These are phyloP conservation scores for Pseudohalonectria lignicola DNA, from an alignment of 2,329 filamentous ascomycete species.

Conservation along the genomic window DNA sequence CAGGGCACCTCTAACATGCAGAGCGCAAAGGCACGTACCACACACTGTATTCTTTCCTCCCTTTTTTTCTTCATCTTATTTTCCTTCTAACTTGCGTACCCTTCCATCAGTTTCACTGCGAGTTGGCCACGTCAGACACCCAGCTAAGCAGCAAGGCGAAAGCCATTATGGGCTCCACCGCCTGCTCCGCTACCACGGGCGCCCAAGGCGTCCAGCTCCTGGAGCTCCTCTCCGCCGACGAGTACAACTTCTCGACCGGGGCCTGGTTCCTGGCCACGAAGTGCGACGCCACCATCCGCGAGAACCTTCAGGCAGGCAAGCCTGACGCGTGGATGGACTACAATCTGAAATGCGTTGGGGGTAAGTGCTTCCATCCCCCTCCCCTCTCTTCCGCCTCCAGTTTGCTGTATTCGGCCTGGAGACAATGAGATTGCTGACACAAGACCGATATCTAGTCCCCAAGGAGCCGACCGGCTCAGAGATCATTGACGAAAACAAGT, in stretches of 20 bases:
- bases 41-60: background rate
- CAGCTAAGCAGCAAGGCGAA: too few relatives aligned
- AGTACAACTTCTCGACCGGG: conserved; percentile 42
- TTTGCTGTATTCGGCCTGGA: too few relatives aligned
- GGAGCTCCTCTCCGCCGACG: conserved; percentile 30
- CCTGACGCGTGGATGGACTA: conserved; percentile 32
- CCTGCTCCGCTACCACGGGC: too few relatives aligned
- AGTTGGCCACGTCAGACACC: too few relatives aligned
- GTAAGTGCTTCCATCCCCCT: too few relatives aligned
- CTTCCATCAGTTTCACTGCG: conserved; percentile 45
- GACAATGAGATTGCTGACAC: too few relatives aligned
- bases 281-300: conserved; percentile 23
- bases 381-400: too few relatives aligned
- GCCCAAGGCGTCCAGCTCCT: conserved; percentile 21
- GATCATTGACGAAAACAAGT: background rate
- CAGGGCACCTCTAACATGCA: conserved; percentile 37
- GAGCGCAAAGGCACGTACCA: background rate
- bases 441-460: too few relatives aligned
- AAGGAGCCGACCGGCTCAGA: too few relatives aligned
- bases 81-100: conserved; percentile 31
- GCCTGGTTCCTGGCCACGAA: conserved; percentile 38
- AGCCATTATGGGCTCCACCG: too few relatives aligned
- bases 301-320: conserved; percentile 20
- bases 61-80: background rate
- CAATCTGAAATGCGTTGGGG: conserved; percentile 34